phyloP scores from a whole-genome alignment of 1,284 basidiomycete genomes.

The Cutaneotrichosporon arboriforme region DNA sequence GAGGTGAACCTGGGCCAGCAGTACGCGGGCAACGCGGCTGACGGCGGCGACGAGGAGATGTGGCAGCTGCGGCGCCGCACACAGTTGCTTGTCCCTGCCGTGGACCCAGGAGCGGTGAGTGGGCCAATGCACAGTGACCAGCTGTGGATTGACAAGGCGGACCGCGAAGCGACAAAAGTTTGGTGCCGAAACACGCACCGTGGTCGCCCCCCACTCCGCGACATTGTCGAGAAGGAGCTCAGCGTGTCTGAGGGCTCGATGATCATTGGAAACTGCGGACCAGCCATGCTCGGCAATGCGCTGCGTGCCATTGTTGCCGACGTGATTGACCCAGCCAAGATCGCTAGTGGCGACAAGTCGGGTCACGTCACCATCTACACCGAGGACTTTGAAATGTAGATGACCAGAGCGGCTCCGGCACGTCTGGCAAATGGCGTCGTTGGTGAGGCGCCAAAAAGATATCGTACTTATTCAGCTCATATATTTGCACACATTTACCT shows the following conservation, averaged over 20 bases:
- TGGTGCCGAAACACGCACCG: constrained; percentile 65
- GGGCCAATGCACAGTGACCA: background rate
- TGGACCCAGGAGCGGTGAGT: background rate
- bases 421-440: too few species aligned
- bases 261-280: constrained; percentile 53
- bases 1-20: too few species aligned
- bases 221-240: constrained; percentile 66
- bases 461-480: too few species aligned
- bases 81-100: too few species aligned
- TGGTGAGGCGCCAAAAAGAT: too few species aligned
- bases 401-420: too few species aligned
- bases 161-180: constrained; percentile 62
- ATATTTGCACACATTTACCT: too few species aligned
- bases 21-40: background rate
- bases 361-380: constrained; percentile 18
- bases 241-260: constrained; percentile 56
- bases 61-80: too few species aligned
- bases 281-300: constrained; percentile 4
- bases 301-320: constrained; percentile 11
- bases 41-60: background rate
- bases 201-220: constrained; percentile 65
- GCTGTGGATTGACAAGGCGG: constrained; percentile 59
- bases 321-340: constrained; percentile 9
- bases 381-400: constrained; percentile 20
- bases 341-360: constrained; percentile 8